Conservation (phyloP, 1,139 yeast genomes). For the Pichia sp. region DNA sequence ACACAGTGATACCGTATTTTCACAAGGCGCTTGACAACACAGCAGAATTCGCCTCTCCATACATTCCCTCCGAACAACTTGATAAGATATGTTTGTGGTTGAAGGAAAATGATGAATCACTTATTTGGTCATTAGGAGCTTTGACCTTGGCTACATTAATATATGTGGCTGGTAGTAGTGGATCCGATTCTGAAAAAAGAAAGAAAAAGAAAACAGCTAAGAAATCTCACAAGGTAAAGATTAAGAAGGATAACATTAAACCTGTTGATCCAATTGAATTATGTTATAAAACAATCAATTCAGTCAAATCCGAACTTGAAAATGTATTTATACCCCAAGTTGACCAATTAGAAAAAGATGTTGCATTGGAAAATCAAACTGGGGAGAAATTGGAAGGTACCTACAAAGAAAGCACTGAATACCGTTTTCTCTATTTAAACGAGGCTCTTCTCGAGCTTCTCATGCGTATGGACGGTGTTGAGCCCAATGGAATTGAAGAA, state of each 20-base stretch:
- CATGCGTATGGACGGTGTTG: conserved; percentile 61
- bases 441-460: conserved; percentile 63
- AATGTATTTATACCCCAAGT: conserved; percentile 1
- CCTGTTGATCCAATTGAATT: conserved; percentile 9
- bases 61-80: conserved; percentile 1
- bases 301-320: neutral
- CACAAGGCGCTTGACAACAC: conserved; percentile 1
- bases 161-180: neutral
- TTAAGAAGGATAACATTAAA: conserved; percentile 7
- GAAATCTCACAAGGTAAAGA: conserved; percentile 3
- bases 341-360: conserved; percentile 7
- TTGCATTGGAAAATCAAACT: neutral
- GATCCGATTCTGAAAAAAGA: neutral
- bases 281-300: conserved; percentile 3
- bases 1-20: conserved; percentile 3
- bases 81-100: conserved; percentile 1
- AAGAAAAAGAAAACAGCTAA: neutral
- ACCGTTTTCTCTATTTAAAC: conserved; percentile 52
- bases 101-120: conserved; percentile 5
- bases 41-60: neutral
- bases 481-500: conserved; percentile 41
- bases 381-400: neutral
- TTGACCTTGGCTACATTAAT: conserved; percentile 4
- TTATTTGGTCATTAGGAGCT: conserved; percentile 5
- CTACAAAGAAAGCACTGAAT: conserved; percentile 27